Evolutionary conservation across 768 basidiomycete species (phyloP).

Genomic region (Dendrothele bispora): DNA sequence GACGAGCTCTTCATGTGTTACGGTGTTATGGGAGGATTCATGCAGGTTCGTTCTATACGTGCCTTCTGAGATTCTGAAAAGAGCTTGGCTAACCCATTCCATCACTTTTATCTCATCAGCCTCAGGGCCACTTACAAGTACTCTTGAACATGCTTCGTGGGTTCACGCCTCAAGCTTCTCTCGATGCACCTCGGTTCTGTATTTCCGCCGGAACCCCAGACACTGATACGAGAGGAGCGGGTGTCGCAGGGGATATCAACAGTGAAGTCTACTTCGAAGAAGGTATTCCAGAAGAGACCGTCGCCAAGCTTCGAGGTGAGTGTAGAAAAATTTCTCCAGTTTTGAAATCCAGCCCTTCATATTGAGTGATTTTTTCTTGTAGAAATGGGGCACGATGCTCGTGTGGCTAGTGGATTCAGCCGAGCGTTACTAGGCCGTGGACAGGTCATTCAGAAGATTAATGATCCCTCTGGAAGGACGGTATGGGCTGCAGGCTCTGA

Average conservation of each 20-base stretch:
- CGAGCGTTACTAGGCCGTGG: constrained; percentile 78
- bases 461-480: constrained; percentile 61
- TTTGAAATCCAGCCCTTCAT: neutral
- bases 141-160: constrained; percentile 88
- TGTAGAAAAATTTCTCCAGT: constrained; percentile 8
- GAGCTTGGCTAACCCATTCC: neutral
- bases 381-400: constrained; percentile 92
- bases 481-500: constrained; percentile 98
- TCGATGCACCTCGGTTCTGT: constrained; percentile 95
- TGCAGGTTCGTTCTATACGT: constrained; percentile 60
- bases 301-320: constrained; percentile 68
- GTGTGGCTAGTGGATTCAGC: constrained; percentile 55
- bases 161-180: constrained; percentile 82
- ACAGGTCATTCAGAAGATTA: constrained; percentile 84
- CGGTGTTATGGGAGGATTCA: constrained; percentile 91
- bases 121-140: constrained; percentile 96
- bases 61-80: constrained; percentile 7
- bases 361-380: constrained; percentile 6
- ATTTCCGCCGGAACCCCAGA: constrained; percentile 85
- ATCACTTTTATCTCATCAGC: constrained; percentile 40
- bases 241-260: constrained; percentile 66
- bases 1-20: constrained; percentile 86
- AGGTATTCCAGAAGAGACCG: constrained; percentile 60
- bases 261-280: constrained; percentile 92
- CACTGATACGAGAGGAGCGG: constrained; percentile 41